Conservation (phyloP, 495 filamentous ascomycete genomes). For the Xylaria scruposa region DNA sequence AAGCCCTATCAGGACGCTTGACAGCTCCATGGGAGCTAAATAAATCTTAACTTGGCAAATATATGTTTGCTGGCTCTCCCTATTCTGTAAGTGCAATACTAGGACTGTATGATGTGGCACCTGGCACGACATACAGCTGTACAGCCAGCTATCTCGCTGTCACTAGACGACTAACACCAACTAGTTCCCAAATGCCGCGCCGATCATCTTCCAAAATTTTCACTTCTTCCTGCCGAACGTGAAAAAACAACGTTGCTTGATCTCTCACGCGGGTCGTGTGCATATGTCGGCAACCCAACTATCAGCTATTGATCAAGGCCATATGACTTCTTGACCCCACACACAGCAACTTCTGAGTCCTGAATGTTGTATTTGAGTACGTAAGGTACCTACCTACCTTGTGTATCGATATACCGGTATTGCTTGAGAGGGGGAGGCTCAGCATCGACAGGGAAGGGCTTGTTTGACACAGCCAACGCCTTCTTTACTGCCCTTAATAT, state of each 20-base stretch:
- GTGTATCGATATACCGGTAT: background rate
- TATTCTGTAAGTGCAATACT: background rate
- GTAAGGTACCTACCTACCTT: background rate
- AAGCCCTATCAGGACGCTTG: constrained; percentile 22
- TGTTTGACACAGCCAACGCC: background rate
- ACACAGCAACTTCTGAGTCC: background rate
- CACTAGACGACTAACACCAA: constrained; percentile 21
- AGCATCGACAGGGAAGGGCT: constrained; percentile 7
- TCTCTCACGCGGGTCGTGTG: constrained; percentile 14
- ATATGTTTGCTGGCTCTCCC: constrained; percentile 6
- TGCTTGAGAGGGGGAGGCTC: background rate
- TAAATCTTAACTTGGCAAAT: constrained; percentile 10
- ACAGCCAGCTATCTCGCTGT: background rate
- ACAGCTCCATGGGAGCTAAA: background rate
- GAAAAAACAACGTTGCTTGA: constrained; percentile 9
- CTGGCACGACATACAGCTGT: constrained; percentile 25
- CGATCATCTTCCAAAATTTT: constrained; percentile 16
- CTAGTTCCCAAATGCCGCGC: constrained; percentile 41
- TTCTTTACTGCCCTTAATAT: constrained; percentile 11
- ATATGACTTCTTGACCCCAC: constrained; percentile 16
- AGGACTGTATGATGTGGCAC: constrained; percentile 24
- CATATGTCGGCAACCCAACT: constrained; percentile 22
- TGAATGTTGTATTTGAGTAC: constrained; percentile 3
- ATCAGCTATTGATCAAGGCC: constrained; percentile 10
- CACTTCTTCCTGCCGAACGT: background rate